Evolutionary conservation across 371 early-diverging fungal species (phyloP), one percentile per base, ranked within the genome.

Genomic region (Sporodiniella umbellata): DNA sequence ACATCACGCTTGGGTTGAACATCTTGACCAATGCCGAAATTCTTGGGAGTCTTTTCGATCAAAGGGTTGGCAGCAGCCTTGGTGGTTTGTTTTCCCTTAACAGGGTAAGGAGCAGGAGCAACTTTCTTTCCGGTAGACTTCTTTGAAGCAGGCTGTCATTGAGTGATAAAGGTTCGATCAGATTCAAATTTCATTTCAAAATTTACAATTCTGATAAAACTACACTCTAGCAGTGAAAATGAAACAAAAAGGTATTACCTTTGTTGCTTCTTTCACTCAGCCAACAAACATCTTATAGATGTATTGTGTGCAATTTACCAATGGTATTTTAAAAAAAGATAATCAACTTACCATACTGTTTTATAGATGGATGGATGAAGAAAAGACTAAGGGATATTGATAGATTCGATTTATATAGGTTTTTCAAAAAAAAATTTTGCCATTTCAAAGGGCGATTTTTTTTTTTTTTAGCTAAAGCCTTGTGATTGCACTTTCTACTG

Each of bases 1-100:
- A 98, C 82, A 80, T 98, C 93, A 67, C 90, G 89, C 78, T 85
- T 86, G 77, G 96, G 97, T 80, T 93, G 96, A 72, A 96, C 79
- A 72, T 89, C 94, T 71, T 91, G 87, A 57, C 55, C 98, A 61
- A 98, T 88, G 65, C 89, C 89, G 72, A 93, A 96, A 86, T 93
- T 94, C 69, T 88, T 83, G 65, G 93, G 85, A 53, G 83, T 79
- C 83, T 91, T 89, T 85, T 96, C 96, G 62, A 96, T 82, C 63
- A 95, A 82, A 53, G 96, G 94, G 87, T 96, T 91, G 59, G 75
- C 72, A 54, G 81, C 68, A 56, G 76, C 72, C 86, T 89, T 90
- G 60, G 87, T 60, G 58, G 80, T 59, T 58, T 72, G 72, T 79
- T 84, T 87, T 60, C 75, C 73, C 81, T 81, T 83, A 69, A 76